Conservation (phyloP, 192 early-diverging fungal species). For the Backusella mclennaniae region DNA sequence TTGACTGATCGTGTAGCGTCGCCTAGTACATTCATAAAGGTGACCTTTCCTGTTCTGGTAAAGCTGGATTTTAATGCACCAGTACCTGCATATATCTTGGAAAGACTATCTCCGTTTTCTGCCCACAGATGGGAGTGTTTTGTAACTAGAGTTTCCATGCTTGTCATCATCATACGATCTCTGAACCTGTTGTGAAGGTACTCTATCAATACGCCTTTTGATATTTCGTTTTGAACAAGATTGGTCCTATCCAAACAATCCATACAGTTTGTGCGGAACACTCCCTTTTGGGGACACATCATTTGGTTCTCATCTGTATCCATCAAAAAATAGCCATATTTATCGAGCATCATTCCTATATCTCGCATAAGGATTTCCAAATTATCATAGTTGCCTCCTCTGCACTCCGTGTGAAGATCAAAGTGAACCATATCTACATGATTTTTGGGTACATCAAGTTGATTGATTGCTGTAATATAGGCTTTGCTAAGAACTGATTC, state of each 20-base stretch:
- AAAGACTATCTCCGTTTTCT: constrained; percentile 89
- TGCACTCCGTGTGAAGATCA: constrained; percentile 82
- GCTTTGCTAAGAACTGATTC: constrained; percentile 71
- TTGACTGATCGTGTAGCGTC: constrained; percentile 93
- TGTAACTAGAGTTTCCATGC: constrained; percentile 31
- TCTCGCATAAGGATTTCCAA: constrained; percentile 54
- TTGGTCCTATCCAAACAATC: constrained; percentile 99
- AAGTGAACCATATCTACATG: constrained; percentile 68
- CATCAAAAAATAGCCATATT: constrained; percentile 66
- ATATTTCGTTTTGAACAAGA: constrained; percentile 90
- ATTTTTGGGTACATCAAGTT: constrained; percentile 42
- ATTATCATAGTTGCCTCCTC: constrained; percentile 79
- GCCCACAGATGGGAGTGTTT: constrained; percentile 72
- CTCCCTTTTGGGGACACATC: constrained; percentile 74
- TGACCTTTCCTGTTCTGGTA: constrained; percentile 88
- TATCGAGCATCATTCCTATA: constrained; percentile 52
- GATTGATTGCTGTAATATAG: constrained; percentile 55
- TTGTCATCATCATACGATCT: constrained; percentile 18
- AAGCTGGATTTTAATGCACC: constrained; percentile 91
- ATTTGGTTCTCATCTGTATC: constrained; percentile 59
- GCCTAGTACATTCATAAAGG: constrained; percentile 78
- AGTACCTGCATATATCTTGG: constrained; percentile 93
- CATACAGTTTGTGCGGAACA: constrained; percentile 97
- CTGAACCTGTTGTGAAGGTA: constrained; percentile 42
- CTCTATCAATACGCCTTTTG: constrained; percentile 44